Percentiles rank a stretch among this genome's conserved stretches.
phyloP scores from a whole-genome alignment of 2,329 filamentous ascomycete species.

The Raffaelea arxii region DNA sequence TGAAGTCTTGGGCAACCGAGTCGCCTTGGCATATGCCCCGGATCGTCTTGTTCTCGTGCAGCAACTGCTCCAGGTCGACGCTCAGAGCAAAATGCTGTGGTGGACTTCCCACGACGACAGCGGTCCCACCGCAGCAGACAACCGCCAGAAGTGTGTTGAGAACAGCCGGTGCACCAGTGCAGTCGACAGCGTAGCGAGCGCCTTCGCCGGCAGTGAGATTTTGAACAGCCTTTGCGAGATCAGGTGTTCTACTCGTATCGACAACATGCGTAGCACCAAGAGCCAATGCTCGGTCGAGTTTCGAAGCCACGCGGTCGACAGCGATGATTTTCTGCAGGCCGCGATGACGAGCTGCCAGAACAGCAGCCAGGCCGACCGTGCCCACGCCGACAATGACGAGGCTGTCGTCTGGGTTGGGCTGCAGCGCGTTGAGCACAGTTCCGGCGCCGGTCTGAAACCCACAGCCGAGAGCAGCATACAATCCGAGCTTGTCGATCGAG shows the following conservation, averaged over 20 bases:
- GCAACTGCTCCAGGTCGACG: constrained; percentile 12
- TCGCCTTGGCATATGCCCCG: constrained; percentile 22
- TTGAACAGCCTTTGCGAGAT: constrained; percentile 19
- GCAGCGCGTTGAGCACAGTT: constrained; percentile 25
- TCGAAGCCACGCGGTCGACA: constrained; percentile 30
- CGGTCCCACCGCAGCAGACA: constrained; percentile 19
- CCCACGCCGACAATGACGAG: constrained; percentile 29
- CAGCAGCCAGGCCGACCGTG: constrained; percentile 27
- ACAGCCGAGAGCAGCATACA: constrained; percentile 30
- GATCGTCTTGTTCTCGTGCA: constrained; percentile 17
- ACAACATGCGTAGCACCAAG: constrained; percentile 33
- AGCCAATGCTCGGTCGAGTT: constrained; percentile 29
- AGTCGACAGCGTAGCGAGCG: constrained; percentile 20
- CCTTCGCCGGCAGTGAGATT: constrained; percentile 18
- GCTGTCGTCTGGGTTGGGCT: constrained; percentile 12
- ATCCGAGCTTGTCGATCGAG: not conserved
- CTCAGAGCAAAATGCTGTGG: constrained; percentile 16
- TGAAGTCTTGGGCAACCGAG: constrained; percentile 18
- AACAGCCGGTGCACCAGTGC: constrained; percentile 18
- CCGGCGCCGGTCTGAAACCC: constrained; percentile 32
- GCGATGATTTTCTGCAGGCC: constrained; percentile 27
- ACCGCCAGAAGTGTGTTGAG: constrained; percentile 21
- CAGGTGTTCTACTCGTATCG: constrained; percentile 19
- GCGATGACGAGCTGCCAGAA: constrained; percentile 25
- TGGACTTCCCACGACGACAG: constrained; percentile 23